phyloP scores from a whole-genome alignment of 495 filamentous ascomycete species.

The Penicillium chermesinum region DNA sequence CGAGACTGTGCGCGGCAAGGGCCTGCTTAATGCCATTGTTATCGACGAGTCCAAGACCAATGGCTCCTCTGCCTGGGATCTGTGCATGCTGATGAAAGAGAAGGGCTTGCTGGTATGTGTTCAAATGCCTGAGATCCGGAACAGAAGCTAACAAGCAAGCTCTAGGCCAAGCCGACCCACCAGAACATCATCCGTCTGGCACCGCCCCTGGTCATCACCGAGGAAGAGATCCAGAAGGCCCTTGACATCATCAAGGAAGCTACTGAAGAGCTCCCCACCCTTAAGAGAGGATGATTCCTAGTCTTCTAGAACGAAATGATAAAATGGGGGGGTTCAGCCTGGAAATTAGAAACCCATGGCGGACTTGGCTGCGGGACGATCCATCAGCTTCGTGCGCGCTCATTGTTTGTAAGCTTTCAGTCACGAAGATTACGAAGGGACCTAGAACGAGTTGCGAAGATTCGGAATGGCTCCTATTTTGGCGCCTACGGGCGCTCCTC shows the following conservation, averaged over 20 bases:
- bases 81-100: conserved; percentile 91
- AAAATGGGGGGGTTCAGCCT: conserved; percentile 43
- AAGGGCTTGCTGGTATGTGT: conserved; percentile 82
- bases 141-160: conserved; percentile 23
- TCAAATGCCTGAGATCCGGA: not conserved
- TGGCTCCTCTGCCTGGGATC: conserved; percentile 91
- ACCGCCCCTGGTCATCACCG: conserved; percentile 53
- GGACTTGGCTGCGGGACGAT: not conserved
- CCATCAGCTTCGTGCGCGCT: not conserved
- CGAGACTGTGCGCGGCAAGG: conserved; percentile 81
- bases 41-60: conserved; percentile 86
- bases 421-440: not conserved
- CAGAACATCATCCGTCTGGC: conserved; percentile 80
- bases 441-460: not conserved
- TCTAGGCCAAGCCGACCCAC: conserved; percentile 94
- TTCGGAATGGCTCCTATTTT: not conserved
- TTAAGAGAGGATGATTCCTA: conserved; percentile 26
- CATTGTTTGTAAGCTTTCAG: not conserved
- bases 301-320: not conserved
- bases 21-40: conserved; percentile 90
- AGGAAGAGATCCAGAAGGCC: conserved; percentile 46
- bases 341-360: conserved; percentile 34
- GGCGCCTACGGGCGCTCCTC: no score
- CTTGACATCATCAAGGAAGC: conserved; percentile 47
- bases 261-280: conserved; percentile 44